Conservation (phyloP, 352 stramenopile genomes). For the Pythium guiyangense region DNA sequence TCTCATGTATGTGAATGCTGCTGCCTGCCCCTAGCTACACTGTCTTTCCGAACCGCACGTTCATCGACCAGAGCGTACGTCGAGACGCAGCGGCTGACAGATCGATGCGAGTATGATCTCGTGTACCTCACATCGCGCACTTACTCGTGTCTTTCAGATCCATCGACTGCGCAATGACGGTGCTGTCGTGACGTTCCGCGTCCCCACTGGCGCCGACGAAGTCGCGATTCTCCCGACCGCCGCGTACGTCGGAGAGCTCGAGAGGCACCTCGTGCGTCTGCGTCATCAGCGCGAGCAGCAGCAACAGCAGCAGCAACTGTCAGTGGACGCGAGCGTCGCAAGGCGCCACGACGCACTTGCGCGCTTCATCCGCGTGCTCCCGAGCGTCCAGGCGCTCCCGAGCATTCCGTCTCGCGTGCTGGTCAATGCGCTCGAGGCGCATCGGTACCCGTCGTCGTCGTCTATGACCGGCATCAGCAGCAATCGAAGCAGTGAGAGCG, state of each 20-base stretch:
- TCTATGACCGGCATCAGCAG: too few relatives aligned
- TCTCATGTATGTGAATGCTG: not conserved
- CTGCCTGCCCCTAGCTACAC: slow-evolving; percentile 36
- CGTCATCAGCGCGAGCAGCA: slow-evolving; percentile 17
- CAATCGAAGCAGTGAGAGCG: too few relatives aligned
- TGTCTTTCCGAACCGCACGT: too few relatives aligned
- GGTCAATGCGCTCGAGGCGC: slow-evolving; percentile 2
- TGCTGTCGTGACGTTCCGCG: too few relatives aligned
- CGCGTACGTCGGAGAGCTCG: too few relatives aligned
- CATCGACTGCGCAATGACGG: slow-evolving; percentile 34
- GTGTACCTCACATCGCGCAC: slow-evolving; percentile 53
- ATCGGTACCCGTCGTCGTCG: too few relatives aligned
- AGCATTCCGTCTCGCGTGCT: slow-evolving; percentile 8
- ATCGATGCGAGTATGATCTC: too few relatives aligned
- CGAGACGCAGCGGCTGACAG: too few relatives aligned
- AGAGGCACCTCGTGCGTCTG: slow-evolving; percentile 27
- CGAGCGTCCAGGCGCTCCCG: slow-evolving; percentile 3
- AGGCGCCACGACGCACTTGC: slow-evolving; percentile 36
- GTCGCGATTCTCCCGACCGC: slow-evolving; percentile 28
- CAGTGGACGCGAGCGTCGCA: slow-evolving; percentile 10
- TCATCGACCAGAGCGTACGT: too few relatives aligned
- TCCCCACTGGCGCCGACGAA: too few relatives aligned
- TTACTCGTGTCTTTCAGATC: slow-evolving; percentile 25
- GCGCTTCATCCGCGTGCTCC: slow-evolving; percentile 18
- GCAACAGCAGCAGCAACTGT: too few relatives aligned